Conservation (phyloP, 257 asterid species). For the Solanum gandarillasii region DNA sequence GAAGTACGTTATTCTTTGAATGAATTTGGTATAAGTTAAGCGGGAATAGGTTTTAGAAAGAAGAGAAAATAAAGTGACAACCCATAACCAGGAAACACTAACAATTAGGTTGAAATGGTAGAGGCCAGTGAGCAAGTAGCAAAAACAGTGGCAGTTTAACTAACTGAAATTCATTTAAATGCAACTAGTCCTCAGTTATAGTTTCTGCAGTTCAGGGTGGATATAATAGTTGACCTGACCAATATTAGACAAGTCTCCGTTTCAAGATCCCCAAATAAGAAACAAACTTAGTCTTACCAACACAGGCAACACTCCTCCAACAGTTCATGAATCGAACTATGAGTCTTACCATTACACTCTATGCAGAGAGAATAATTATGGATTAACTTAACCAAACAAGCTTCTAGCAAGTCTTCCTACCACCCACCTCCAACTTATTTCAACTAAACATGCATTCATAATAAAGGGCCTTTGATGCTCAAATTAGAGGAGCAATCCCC, state of each 20-base stretch:
- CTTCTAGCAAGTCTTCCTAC: background rate
- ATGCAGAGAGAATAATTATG: background rate
- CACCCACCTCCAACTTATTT: background rate
- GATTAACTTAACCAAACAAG: background rate
- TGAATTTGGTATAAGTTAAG: background rate
- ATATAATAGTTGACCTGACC: background rate
- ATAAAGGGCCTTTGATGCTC: background rate
- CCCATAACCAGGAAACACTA: background rate
- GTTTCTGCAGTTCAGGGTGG: background rate
- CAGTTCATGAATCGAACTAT: background rate
- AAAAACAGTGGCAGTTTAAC: background rate
- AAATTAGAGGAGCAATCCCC: background rate
- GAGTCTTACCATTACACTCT: background rate
- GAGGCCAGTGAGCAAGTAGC: background rate
- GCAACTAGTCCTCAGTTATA: background rate
- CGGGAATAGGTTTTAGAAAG: background rate
- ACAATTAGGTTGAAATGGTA: background rate
- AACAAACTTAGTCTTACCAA: background rate
- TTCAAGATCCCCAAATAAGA: background rate
- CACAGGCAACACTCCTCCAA: background rate
- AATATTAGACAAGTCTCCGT: background rate
- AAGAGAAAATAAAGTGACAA: background rate
- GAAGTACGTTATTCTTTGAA: background rate
- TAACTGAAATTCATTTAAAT: background rate
- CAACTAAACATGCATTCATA: background rate